Percentiles rank a stretch among this genome's conserved stretches.
phyloP scores from a whole-genome alignment of 2,329 filamentous ascomycete genomes.

The Mariannaea elegans region DNA sequence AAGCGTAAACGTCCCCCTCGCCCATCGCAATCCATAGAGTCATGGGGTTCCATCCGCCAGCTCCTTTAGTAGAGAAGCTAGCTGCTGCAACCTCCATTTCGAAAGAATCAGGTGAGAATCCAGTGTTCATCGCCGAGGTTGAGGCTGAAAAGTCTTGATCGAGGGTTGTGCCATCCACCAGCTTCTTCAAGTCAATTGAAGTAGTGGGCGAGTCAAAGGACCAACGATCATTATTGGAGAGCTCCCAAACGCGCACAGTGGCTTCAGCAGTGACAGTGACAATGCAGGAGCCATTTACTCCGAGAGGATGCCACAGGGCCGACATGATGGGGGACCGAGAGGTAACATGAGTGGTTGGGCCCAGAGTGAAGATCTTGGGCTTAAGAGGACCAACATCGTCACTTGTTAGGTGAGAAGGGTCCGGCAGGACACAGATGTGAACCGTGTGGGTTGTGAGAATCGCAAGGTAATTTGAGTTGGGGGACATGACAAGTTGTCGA shows the following conservation, averaged over 20 bases:
- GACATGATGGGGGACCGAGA: slow-evolving; percentile 83
- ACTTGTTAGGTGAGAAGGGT: slow-evolving; percentile 77
- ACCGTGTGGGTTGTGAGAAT: slow-evolving; percentile 88
- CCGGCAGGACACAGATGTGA: slow-evolving; percentile 86
- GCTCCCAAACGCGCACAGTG: slow-evolving; percentile 88
- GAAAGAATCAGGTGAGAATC: slow-evolving; percentile 87
- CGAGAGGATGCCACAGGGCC: slow-evolving; percentile 91
- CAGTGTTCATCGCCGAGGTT: slow-evolving; percentile 76
- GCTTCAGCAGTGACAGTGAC: slow-evolving; percentile 91
- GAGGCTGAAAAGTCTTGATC: slow-evolving; percentile 87
- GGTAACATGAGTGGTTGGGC: slow-evolving; percentile 89
- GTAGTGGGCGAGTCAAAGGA: slow-evolving; percentile 86
- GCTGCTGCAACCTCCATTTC: slow-evolving; percentile 95
- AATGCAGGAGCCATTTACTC: slow-evolving; percentile 80
- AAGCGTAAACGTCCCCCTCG: slow-evolving; percentile 89
- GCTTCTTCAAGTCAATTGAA: slow-evolving; percentile 86
- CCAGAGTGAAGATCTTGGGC: slow-evolving; percentile 89
- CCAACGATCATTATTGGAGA: slow-evolving; percentile 84
- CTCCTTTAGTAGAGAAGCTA: slow-evolving; percentile 73
- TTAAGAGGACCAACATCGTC: slow-evolving; percentile 75
- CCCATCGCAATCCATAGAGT: slow-evolving; percentile 97
- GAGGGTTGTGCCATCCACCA: slow-evolving; percentile 82
- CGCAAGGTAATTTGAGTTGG: slow-evolving; percentile 81
- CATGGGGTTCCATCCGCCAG: slow-evolving; percentile 93
- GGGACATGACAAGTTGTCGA: slow-evolving; percentile 84